Conservation (phyloP, 2,329 filamentous ascomycete species). For the Cytospora piceae region DNA sequence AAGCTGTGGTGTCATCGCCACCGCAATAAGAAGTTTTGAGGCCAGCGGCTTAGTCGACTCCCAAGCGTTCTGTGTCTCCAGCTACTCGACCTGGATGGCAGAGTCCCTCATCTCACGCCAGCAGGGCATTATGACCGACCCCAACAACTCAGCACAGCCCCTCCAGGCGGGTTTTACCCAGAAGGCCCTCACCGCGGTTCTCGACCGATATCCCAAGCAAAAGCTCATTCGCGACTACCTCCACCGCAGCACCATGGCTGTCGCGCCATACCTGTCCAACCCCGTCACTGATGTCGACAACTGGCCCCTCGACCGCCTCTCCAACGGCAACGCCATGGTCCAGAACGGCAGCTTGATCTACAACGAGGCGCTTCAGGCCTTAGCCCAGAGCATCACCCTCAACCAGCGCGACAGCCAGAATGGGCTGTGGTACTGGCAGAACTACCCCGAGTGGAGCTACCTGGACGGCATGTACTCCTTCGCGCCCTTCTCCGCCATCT, state of each 20-base stretch:
- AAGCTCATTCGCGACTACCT: background rate
- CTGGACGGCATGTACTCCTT: conserved; percentile 54
- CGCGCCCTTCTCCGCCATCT: conserved; percentile 41
- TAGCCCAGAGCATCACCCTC: conserved; percentile 3
- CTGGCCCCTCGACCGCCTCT: conserved; percentile 21
- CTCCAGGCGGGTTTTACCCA: conserved; percentile 28
- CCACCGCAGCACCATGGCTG: background rate
- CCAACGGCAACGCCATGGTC: conserved; percentile 8
- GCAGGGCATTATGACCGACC: conserved; percentile 23
- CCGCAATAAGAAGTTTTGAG: background rate
- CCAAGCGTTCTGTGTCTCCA: background rate
- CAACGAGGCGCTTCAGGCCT: background rate
- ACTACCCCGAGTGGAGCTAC: conserved; percentile 53
- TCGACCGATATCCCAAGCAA: background rate
- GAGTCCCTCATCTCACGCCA: conserved; percentile 22
- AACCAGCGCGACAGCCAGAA: conserved; percentile 34
- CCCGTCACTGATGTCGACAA: background rate
- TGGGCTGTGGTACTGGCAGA: conserved; percentile 39
- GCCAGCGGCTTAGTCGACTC: no score
- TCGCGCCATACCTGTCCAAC: background rate
- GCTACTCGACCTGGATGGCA: conserved; percentile 24
- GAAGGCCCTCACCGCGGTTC: conserved; percentile 7
- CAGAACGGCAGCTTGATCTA: background rate
- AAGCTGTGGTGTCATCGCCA: background rate
- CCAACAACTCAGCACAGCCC: background rate